Conservation (phyloP, 2,329 filamentous ascomycete genomes). For the Chalara sp. region DNA sequence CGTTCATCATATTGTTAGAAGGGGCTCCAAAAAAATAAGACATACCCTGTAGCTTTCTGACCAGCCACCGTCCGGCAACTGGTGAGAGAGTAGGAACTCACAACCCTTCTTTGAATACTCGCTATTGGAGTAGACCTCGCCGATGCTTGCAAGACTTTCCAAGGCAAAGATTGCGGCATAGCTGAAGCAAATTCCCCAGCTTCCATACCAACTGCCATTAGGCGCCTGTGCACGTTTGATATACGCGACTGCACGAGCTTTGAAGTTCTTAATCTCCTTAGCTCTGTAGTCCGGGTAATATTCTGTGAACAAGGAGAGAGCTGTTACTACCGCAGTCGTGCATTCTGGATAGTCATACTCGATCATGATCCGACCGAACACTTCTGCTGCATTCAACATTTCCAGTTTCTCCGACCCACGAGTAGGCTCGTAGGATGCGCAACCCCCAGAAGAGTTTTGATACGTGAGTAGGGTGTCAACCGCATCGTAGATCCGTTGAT, state of each 20-base stretch:
- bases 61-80: constrained; percentile 89
- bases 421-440: constrained; percentile 82
- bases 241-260: constrained; percentile 68
- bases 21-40: not conserved
- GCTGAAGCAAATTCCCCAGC: constrained; percentile 97
- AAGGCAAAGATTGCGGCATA: constrained; percentile 96
- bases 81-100: constrained; percentile 77
- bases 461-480: constrained; percentile 87
- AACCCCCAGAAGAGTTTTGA: constrained; percentile 80
- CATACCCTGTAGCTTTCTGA: constrained; percentile 80
- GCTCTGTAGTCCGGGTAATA: constrained; percentile 76
- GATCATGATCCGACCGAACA: constrained; percentile 96
- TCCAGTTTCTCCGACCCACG: constrained; percentile 75
- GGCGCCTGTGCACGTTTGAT: constrained; percentile 71
- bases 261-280: constrained; percentile 67
- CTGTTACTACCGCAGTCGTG: constrained; percentile 89
- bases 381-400: constrained; percentile 87
- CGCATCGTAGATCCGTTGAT: constrained; percentile 76
- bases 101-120: constrained; percentile 67
- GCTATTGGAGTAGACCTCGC: constrained; percentile 75
- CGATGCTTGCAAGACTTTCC: constrained; percentile 74
- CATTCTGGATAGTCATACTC: constrained; percentile 98
- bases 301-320: constrained; percentile 72
- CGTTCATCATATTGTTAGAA: constrained; percentile 11
- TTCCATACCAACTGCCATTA: constrained; percentile 96